A percentile compares a stretch with the other conserved stretches of the same genome.
Evolutionary conservation across 148 eudicot genomes (phyloP).

Genomic region (Tetragonia tetragonoides): DNA sequence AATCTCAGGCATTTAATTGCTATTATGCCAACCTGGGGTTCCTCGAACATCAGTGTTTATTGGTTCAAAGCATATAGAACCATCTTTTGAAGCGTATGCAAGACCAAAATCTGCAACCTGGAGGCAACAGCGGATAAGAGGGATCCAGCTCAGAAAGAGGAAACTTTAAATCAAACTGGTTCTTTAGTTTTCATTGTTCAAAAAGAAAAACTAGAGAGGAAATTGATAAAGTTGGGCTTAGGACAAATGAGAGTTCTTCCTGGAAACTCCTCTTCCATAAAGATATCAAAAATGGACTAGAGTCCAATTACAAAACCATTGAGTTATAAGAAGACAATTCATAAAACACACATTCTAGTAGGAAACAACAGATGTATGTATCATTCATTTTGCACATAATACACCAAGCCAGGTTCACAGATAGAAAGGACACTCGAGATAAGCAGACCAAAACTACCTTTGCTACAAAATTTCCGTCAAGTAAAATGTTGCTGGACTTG

Average conservation of each 20-base stretch:
- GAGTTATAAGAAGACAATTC: neutral
- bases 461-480: conserved; percentile 76
- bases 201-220: neutral
- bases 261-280: neutral
- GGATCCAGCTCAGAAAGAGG: neutral
- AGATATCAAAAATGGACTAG: neutral
- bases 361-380: neutral
- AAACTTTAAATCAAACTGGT: neutral
- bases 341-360: neutral
- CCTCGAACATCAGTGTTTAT: conserved; percentile 89
- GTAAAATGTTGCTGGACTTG: conserved; percentile 90
- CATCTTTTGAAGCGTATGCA: conserved; percentile 84
- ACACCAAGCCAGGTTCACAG: conserved; percentile 3
- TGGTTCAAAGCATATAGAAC: conserved; percentile 87
- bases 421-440: neutral
- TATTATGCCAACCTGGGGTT: conserved; percentile 69
- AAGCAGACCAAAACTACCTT: conserved; percentile 53
- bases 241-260: neutral
- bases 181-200: neutral
- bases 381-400: neutral
- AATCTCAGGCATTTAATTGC: neutral
- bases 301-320: neutral
- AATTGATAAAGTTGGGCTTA: neutral
- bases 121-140: conserved; percentile 17
- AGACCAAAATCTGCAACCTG: conserved; percentile 99